Percentiles rank a stretch among this genome's conserved stretches.
Conservation (phyloP, 768 basidiomycete genomes). For the Mycena polygramma region DNA sequence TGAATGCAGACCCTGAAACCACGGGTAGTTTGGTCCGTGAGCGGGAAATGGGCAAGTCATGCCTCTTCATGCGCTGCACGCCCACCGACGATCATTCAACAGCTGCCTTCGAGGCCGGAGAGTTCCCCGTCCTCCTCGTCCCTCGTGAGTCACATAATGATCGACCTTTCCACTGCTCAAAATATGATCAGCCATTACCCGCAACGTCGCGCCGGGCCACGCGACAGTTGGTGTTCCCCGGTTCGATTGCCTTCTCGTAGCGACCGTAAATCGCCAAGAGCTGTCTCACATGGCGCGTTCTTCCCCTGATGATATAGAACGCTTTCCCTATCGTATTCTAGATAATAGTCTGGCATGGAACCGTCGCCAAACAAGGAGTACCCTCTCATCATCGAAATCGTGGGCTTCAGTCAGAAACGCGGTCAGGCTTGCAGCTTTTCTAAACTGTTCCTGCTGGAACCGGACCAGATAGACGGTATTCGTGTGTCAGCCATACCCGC, state of each 20-base stretch:
- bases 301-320: not conserved
- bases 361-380: slow-evolving; percentile 18
- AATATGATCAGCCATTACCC: not conserved
- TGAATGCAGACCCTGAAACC: not conserved
- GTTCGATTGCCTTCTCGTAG: slow-evolving; percentile 16
- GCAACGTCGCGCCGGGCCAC: not conserved
- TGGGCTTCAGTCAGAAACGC: not conserved
- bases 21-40: not conserved
- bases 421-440: not conserved
- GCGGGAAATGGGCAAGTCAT: not conserved
- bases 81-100: not conserved
- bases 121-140: slow-evolving; percentile 18
- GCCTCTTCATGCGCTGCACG: not conserved
- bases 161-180: not conserved
- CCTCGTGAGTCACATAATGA: not conserved
- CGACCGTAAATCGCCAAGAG: not conserved
- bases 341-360: slow-evolving; percentile 21
- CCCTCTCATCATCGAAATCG: slow-evolving; percentile 20
- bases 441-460: slow-evolving; percentile 5
- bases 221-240: not conserved
- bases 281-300: not conserved
- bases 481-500: too few species aligned
- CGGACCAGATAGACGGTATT: slow-evolving; percentile 5
- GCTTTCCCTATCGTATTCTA: not conserved
- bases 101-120: slow-evolving; percentile 18